Percentiles rank a stretch among this genome's conserved stretches.
Evolutionary conservation across 2,329 filamentous ascomycete species (phyloP).

Genomic region (Cladosporium sp.): DNA sequence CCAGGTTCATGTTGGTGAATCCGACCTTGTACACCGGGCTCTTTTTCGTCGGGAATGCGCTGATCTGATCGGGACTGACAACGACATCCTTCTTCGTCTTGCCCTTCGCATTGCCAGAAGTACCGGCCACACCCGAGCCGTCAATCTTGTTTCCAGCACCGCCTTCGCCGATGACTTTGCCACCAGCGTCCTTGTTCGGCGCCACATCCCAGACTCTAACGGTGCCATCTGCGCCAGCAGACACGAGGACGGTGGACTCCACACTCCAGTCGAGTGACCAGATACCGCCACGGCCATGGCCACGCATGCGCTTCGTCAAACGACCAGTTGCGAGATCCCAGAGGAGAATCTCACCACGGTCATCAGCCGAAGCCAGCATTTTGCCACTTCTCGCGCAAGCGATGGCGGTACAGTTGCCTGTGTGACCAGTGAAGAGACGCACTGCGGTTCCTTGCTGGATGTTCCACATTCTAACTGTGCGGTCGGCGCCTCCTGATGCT

Average conservation of each 20-base stretch:
- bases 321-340: slow-evolving; percentile 91
- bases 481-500: slow-evolving; percentile 73
- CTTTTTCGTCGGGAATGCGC: slow-evolving; percentile 93
- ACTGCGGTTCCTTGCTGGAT: slow-evolving; percentile 85
- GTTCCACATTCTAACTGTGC: slow-evolving; percentile 96
- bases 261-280: slow-evolving; percentile 92
- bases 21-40: slow-evolving; percentile 89
- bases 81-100: slow-evolving; percentile 90
- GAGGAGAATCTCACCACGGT: slow-evolving; percentile 84
- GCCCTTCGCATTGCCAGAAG: slow-evolving; percentile 39
- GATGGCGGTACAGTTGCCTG: slow-evolving; percentile 80
- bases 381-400: slow-evolving; percentile 86
- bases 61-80: slow-evolving; percentile 90
- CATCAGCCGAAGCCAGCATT: slow-evolving; percentile 86
- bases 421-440: slow-evolving; percentile 89
- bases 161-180: slow-evolving; percentile 54
- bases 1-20: slow-evolving; percentile 93
- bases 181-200: slow-evolving; percentile 51
- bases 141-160: slow-evolving; percentile 54
- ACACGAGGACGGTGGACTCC: slow-evolving; percentile 87
- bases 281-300: slow-evolving; percentile 90
- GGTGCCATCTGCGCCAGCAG: slow-evolving; percentile 86
- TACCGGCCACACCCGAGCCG: slow-evolving; percentile 41
- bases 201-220: slow-evolving; percentile 92
- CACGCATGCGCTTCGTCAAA: slow-evolving; percentile 87